Evolutionary conservation across 1,284 basidiomycete genomes (phyloP).

Genomic region (Rhizoctonia solani): DNA sequence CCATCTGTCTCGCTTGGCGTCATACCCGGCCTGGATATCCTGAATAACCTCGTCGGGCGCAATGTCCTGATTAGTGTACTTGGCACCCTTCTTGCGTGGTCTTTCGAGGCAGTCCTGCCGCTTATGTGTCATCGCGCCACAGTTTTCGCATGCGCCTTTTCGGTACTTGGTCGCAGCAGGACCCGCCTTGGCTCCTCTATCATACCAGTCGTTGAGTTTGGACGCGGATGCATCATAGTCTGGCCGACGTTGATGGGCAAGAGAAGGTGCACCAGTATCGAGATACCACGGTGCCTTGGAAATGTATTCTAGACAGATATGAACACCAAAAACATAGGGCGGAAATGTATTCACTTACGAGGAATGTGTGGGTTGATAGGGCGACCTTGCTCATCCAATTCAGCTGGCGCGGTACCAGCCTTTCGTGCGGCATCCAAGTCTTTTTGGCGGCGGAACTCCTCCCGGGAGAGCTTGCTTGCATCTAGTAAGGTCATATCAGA

Average conservation of each 20-base stretch:
- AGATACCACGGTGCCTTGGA: slow-evolving; percentile 99
- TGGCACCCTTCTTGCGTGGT: slow-evolving; percentile 94
- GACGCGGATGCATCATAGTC: slow-evolving; percentile 65
- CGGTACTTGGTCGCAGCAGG: slow-evolving; percentile 95
- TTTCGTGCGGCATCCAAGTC: slow-evolving; percentile 96
- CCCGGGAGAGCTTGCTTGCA: slow-evolving; percentile 84
- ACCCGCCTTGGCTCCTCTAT: slow-evolving; percentile 83
- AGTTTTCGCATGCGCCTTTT: slow-evolving; percentile 98
- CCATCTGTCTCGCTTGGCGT: slow-evolving; percentile 97
- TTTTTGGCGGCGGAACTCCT: slow-evolving; percentile 92
- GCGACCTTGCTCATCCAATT: slow-evolving; percentile 90
- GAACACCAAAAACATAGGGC: background rate
- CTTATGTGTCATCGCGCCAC: slow-evolving; percentile 95
- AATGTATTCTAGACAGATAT: slow-evolving; percentile 69
- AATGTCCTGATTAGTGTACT: slow-evolving; percentile 89
- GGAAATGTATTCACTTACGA: slow-evolving; percentile 56
- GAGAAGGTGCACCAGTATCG: slow-evolving; percentile 85
- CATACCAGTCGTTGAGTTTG: slow-evolving; percentile 90
- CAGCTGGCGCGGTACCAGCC: slow-evolving; percentile 95
- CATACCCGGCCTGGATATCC: slow-evolving; percentile 81
- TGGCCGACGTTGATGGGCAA: slow-evolving; percentile 90
- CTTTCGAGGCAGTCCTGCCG: slow-evolving; percentile 92
- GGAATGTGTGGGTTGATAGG: slow-evolving; percentile 99
- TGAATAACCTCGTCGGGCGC: slow-evolving; percentile 89
- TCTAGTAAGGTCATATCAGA: slow-evolving; percentile 44